Base-by-base conservation (phyloP, 495 filamentous ascomycete species). In the Bathelium albidoporum region DNA sequence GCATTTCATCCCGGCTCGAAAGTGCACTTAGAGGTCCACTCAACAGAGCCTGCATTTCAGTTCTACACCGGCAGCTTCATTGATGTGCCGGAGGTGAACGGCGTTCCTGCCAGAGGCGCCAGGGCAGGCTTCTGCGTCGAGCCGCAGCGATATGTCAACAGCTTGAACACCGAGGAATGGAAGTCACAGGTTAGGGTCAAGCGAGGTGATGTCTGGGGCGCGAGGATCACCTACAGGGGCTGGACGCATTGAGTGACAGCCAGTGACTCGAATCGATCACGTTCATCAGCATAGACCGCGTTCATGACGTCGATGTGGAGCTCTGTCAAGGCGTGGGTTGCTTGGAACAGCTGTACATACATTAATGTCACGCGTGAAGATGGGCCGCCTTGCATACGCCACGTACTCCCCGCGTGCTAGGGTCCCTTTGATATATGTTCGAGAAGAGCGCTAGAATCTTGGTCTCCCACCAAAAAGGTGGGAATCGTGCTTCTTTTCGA, bases 1-100 rank as follows among this genome's bases (percentile, higher is more conserved):
- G 87, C 92, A 63, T 82, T 80, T 72, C 88, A 95, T 69, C 83
- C 88, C 5, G 78, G 76, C 4, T 84, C 85, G 22, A 83, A 83
- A 53, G 78, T 96, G 65, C 85, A 95, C 69, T 83, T 97, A 24
- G 89, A 96, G 67, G 85, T 95, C 10, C 76, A 83, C 68, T 91
- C 87, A 76, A 97, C 91, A 0, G 92, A 97, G 75, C 94, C 94
- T 1, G 90, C 92, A 0, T 97, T 96, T 82, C 92, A 96, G 73
- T 95, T 95, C 77, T 97, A 97, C 76, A 95, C 90, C 0, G 94
- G 91, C 53, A 87, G 89, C 69, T 85, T 83, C 68, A 89, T 94
- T 66, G 78, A 91, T 66, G 85, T 94, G n/a, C 87, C 85, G 0
- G 84, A 79, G 43, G 83, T 88, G 14, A 84, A 81, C 16, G 87